A percentile compares a stretch with the other conserved stretches of the same genome.
phyloP scores from a whole-genome alignment of 306 rosid genomes.

The Fagus sylvatica region DNA sequence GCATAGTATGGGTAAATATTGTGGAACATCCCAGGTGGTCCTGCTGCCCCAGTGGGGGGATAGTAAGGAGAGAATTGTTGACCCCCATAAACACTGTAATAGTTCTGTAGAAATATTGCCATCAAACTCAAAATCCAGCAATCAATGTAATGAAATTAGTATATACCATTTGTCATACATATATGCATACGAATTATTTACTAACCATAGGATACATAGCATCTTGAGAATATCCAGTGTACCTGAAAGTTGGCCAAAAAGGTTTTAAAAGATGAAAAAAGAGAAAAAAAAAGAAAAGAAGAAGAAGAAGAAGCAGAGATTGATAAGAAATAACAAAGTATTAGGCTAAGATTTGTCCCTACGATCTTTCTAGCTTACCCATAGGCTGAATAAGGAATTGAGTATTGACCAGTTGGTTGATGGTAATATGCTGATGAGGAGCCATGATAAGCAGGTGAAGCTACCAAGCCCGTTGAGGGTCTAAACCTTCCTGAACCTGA shows the following conservation, averaged over 20 bases:
- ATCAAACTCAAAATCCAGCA: slow-evolving; percentile 8
- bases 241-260: slow-evolving; percentile 43
- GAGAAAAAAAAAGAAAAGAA: too few species aligned
- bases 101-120: slow-evolving; percentile 46
- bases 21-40: slow-evolving; percentile 53
- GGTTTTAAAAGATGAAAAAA: background rate
- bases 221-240: slow-evolving; percentile 83
- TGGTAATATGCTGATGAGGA: slow-evolving; percentile 64
- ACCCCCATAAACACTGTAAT: slow-evolving; percentile 78
- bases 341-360: background rate
- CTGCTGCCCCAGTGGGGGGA: slow-evolving; percentile 56
- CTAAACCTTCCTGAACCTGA: slow-evolving; percentile 67
- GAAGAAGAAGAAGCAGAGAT: background rate
- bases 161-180: background rate
- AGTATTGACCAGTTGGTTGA: slow-evolving; percentile 71
- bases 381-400: slow-evolving; percentile 79
- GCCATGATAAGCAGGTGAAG: slow-evolving; percentile 64
- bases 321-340: background rate
- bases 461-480: slow-evolving; percentile 55
- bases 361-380: slow-evolving; percentile 50
- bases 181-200: slow-evolving; percentile 2
- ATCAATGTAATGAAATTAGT: slow-evolving; percentile 20
- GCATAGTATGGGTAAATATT: slow-evolving; percentile 72
- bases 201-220: slow-evolving; percentile 67
- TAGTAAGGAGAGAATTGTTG: slow-evolving; percentile 77